phyloP scores from a whole-genome alignment of 2,329 filamentous ascomycete species.

The Hypoxylon sp. region DNA sequence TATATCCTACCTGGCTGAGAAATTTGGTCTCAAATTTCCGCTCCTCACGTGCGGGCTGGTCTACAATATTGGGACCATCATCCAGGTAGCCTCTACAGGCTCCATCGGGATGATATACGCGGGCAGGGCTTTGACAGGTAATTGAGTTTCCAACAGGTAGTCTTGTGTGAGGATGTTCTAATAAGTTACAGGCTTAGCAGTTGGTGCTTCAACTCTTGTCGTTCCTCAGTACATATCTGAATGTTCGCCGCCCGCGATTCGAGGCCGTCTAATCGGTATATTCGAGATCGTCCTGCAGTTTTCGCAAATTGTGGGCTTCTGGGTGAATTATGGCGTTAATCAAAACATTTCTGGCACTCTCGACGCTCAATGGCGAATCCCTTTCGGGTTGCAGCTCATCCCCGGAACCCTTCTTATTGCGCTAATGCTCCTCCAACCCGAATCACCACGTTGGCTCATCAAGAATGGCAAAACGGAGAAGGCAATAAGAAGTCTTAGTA shows the following conservation, averaged over 20 bases:
- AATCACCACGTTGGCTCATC: conserved; percentile 74
- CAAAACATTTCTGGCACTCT: conserved; percentile 50
- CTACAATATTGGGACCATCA: conserved; percentile 71
- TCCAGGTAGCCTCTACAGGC: conserved; percentile 67
- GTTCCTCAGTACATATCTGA: conserved; percentile 64
- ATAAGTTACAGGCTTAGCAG: conserved; percentile 25
- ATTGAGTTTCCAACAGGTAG: conserved; percentile 56
- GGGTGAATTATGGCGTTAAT: conserved; percentile 61
- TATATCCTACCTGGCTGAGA: conserved; percentile 72
- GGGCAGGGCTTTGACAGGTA: conserved; percentile 66
- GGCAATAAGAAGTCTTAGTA: conserved; percentile 66
- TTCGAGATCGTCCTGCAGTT: conserved; percentile 69
- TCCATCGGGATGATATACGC: conserved; percentile 63
- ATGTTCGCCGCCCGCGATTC: conserved; percentile 65
- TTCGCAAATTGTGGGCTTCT: conserved; percentile 67
- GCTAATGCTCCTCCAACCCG: conserved; percentile 64
- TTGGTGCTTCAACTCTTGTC: conserved; percentile 63
- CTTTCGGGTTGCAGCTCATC: conserved; percentile 68
- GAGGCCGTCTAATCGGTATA: conserved; percentile 68
- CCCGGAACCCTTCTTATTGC: conserved; percentile 67
- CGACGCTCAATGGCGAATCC: conserved; percentile 65
- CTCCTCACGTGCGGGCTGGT: conserved; percentile 66
- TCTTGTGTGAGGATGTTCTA: not conserved
- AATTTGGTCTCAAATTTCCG: conserved; percentile 68
- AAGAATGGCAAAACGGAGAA: conserved; percentile 65